These are phyloP conservation scores for Nannochloropsis granulata DNA, from an alignment of 108 stramenopile genomes.

Conservation along the genomic window DNA sequence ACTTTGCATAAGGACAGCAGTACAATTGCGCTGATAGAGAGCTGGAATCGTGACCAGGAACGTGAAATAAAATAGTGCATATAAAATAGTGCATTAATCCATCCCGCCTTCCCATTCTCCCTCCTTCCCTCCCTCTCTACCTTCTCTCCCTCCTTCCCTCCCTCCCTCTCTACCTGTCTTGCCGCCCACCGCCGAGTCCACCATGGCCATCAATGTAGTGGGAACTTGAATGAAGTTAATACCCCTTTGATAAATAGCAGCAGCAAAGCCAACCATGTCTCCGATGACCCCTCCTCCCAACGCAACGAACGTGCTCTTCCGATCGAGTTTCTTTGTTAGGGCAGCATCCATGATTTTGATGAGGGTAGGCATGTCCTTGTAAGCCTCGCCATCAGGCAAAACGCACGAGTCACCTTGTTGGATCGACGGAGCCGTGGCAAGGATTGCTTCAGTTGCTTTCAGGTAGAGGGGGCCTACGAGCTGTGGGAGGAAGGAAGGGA, in stretches of 20 bases:
- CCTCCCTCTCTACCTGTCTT: constrained; percentile 47
- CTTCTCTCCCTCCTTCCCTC: too few relatives aligned
- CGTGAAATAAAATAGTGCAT: too few relatives aligned
- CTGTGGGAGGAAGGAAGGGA: not conserved
- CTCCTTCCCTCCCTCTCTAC: constrained; percentile 56
- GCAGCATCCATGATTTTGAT: constrained; percentile 31
- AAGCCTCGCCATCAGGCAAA: constrained; percentile 32
- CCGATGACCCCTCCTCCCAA: constrained; percentile 96
- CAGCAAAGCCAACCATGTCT: constrained; percentile 96
- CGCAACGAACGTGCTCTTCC: constrained; percentile 78
- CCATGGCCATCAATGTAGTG: constrained; percentile 98
- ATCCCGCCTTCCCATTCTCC: not conserved
- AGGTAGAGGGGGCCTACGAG: constrained; percentile 35
- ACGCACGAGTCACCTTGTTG: constrained; percentile 3
- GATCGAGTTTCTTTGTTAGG: constrained; percentile 25
- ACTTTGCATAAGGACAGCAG: too few relatives aligned
- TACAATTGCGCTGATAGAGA: too few relatives aligned
- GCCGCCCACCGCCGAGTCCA: constrained; percentile 89
- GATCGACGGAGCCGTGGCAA: not conserved
- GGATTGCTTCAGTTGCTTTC: constrained; percentile 4
- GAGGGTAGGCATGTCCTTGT: constrained; percentile 26
- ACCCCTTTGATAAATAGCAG: constrained; percentile 88
- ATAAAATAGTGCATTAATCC: too few relatives aligned
- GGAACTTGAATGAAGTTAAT: constrained; percentile 87
- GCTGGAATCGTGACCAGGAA: too few relatives aligned